phyloP scores from a whole-genome alignment of 2,329 filamentous ascomycete genomes.

The Fusarium falciforme region DNA sequence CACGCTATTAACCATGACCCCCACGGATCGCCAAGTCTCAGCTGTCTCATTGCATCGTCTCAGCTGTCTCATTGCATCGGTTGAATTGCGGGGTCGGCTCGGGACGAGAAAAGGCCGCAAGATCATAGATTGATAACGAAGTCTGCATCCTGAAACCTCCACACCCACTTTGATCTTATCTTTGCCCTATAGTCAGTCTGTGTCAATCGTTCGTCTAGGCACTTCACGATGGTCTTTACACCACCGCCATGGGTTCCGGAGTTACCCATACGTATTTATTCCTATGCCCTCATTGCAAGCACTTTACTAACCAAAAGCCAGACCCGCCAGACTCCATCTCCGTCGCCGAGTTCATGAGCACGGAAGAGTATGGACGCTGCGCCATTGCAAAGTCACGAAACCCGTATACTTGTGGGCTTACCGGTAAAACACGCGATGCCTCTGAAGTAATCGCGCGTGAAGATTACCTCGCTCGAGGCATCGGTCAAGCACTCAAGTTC shows the following conservation, averaged over 20 bases:
- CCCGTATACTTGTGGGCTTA: constrained; percentile 83
- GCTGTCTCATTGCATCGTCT: not conserved
- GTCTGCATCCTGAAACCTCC: not conserved
- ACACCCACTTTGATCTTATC: not conserved
- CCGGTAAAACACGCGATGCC: constrained; percentile 73
- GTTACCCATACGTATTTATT: not conserved
- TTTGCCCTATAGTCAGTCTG: not conserved
- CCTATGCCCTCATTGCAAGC: not conserved
- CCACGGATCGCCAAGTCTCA: not conserved
- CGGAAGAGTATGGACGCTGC: constrained; percentile 56
- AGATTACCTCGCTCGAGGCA: constrained; percentile 72
- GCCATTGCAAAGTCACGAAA: constrained; percentile 72
- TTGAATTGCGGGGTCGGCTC: not conserved
- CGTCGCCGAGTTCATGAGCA: constrained; percentile 81
- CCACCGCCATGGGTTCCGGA: constrained; percentile 21
- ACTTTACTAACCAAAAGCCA: not conserved
- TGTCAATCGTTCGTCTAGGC: fast-evolving
- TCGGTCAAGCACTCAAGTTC: constrained; percentile 74
- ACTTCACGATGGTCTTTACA: constrained; percentile 1
- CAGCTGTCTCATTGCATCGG: not conserved
- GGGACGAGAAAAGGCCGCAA: not conserved
- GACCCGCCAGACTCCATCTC: constrained; percentile 49
- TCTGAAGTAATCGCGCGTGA: constrained; percentile 73
- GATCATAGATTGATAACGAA: not conserved
- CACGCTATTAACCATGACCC: not conserved